phyloP scores from a whole-genome alignment of 2,329 filamentous ascomycete species.

The Sporothrix sp. region DNA sequence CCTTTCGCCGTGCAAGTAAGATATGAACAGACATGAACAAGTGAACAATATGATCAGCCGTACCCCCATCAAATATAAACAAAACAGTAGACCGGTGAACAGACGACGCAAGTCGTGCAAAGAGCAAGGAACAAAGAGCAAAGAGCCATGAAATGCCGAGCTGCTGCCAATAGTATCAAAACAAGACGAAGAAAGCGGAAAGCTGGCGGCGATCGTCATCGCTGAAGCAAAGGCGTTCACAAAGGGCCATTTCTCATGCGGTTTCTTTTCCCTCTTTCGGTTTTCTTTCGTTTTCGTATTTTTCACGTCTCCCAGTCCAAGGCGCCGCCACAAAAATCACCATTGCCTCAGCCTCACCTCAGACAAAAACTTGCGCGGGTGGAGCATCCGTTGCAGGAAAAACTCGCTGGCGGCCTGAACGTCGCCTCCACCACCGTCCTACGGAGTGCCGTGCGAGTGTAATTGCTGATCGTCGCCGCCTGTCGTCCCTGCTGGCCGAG shows the following conservation, averaged over 20 bases:
- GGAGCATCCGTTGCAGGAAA: neutral
- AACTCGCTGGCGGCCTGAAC: neutral
- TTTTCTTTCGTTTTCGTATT: neutral
- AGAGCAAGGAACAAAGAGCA: neutral
- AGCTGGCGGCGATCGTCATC: neutral
- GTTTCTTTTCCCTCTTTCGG: neutral
- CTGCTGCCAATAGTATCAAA: conserved; percentile 11
- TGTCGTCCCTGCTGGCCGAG: neutral
- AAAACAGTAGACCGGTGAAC: too few relatives aligned
- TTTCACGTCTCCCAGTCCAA: neutral
- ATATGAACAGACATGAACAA: conserved; percentile 1
- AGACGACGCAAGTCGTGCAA: neutral
- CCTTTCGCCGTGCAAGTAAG: neutral
- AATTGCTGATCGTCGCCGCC: conserved; percentile 12
- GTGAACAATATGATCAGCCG: too few relatives aligned
- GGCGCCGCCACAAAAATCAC: neutral
- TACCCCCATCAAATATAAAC: too few relatives aligned
- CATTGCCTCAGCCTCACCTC: neutral
- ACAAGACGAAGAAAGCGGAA: neutral
- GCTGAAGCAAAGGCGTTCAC: conserved; percentile 11
- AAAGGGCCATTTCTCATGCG: conserved; percentile 1
- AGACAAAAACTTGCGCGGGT: conserved; percentile 8
- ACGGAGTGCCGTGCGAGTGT: conserved; percentile 15
- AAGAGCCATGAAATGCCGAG: conserved; percentile 9
- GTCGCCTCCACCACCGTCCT: conserved; percentile 14